A percentile compares a stretch with the other conserved stretches of the same genome.
These are phyloP conservation scores for Hirsutella minnesotensis DNA, from an alignment of 2,329 filamentous ascomycete genomes.

Conservation along the genomic window DNA sequence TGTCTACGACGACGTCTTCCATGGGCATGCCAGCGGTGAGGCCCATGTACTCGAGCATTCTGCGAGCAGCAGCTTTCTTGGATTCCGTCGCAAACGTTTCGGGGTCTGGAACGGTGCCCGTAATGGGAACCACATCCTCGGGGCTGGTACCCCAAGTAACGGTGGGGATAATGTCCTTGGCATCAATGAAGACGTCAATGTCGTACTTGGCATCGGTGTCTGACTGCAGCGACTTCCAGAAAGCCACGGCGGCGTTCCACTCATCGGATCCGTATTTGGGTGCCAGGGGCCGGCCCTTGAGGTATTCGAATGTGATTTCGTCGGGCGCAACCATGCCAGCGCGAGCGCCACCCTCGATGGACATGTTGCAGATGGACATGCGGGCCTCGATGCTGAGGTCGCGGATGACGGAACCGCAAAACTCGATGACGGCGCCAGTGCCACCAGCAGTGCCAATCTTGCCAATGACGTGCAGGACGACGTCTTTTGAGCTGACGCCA, in stretches of 20 bases:
- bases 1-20: conserved; percentile 86
- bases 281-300: conserved; percentile 81
- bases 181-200: conserved; percentile 77
- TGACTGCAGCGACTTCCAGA: conserved; percentile 79
- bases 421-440: conserved; percentile 91
- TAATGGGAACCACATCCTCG: conserved; percentile 93
- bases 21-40: conserved; percentile 75
- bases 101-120: conserved; percentile 77
- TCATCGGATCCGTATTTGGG: conserved; percentile 73
- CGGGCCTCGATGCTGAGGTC: conserved; percentile 87
- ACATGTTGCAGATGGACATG: conserved; percentile 99
- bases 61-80: conserved; percentile 68
- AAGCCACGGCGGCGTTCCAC: conserved; percentile 79
- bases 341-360: conserved; percentile 88
- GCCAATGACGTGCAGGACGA: conserved; percentile 87
- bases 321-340: conserved; percentile 97
- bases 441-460: conserved; percentile 90
- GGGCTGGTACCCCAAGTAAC: conserved; percentile 96
- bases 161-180: conserved; percentile 85
- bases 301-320: conserved; percentile 86
- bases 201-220: conserved; percentile 88
- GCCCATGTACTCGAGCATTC: conserved; percentile 94
- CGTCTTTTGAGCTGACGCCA: conserved; percentile 92
- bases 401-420: conserved; percentile 88
- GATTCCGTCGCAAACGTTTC: conserved; percentile 70